These are phyloP conservation scores for Mycoemilia scoparia DNA, from an alignment of 192 early-diverging fungal genomes.

Conservation along the genomic window DNA sequence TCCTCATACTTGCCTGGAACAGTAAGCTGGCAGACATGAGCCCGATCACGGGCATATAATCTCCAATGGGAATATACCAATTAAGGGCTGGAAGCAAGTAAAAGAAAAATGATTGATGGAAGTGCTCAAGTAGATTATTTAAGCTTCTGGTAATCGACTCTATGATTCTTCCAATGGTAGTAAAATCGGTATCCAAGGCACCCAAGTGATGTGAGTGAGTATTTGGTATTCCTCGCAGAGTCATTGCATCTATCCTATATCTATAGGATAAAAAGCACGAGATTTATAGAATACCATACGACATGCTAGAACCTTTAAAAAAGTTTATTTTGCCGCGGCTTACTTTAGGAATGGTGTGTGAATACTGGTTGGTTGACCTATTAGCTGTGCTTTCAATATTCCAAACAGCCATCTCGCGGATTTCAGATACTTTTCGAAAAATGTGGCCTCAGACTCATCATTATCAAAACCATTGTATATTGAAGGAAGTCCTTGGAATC, in stretches of 20 bases:
- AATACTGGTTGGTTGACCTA: constrained; percentile 15
- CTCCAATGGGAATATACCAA: constrained; percentile 69
- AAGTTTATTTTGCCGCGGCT: no score
- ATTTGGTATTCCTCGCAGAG: constrained; percentile 20
- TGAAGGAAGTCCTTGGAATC: constrained; percentile 27
- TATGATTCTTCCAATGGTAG: constrained; percentile 30
- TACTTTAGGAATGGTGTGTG: constrained; percentile 18
- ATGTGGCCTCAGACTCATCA: constrained; percentile 1
- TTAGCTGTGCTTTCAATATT: constrained; percentile 17
- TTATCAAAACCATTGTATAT: constrained; percentile 18
- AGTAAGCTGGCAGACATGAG: constrained; percentile 56
- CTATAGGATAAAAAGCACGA: constrained; percentile 15
- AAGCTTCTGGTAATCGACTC: constrained; percentile 71
- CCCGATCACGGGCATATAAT: constrained; percentile 73
- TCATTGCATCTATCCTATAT: constrained; percentile 66
- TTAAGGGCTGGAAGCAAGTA: constrained; percentile 71
- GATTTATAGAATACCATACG: constrained; percentile 3
- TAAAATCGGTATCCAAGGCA: constrained; percentile 3
- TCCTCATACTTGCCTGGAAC: constrained; percentile 48
- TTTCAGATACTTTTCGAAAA: constrained; percentile 5
- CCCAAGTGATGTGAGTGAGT: neutral
- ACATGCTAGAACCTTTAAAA: no score
- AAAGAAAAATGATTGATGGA: constrained; percentile 95
- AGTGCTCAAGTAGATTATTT: constrained; percentile 81
- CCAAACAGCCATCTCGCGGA: constrained; percentile 15